Conservation (phyloP, 1,139 yeast species). For the Blastobotrys buckinghamii region DNA sequence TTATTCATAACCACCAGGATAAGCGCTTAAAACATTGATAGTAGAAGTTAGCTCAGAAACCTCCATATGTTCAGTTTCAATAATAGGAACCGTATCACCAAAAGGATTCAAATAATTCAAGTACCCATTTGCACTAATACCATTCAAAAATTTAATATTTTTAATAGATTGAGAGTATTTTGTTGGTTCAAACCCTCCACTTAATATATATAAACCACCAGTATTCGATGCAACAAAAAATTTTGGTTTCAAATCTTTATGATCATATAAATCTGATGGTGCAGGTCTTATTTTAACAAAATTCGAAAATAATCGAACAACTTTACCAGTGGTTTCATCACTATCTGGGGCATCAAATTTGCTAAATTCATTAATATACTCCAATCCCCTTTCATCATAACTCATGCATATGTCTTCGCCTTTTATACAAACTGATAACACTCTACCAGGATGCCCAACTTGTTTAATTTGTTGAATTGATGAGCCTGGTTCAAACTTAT, state of each 20-base stretch:
- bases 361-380: not conserved
- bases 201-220: conserved; percentile 1
- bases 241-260: not conserved
- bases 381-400: not conserved
- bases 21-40: not conserved
- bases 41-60: not conserved
- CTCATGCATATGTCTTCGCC: not conserved
- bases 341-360: not conserved
- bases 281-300: not conserved
- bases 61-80: not conserved
- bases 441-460: not conserved
- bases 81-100: not conserved
- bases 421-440: not conserved
- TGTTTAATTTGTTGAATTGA: not conserved
- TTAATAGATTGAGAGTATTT: not conserved
- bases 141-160: not conserved
- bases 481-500: conserved; percentile 1
- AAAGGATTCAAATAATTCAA: not conserved
- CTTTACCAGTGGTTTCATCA: not conserved
- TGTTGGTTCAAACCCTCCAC: not conserved
- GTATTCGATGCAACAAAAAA: not conserved
- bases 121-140: not conserved
- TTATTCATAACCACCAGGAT: not conserved
- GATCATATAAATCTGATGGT: not conserved
- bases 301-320: not conserved